phyloP scores from a whole-genome alignment of 257 asterid genomes.

The Nicotiana tabacum region DNA sequence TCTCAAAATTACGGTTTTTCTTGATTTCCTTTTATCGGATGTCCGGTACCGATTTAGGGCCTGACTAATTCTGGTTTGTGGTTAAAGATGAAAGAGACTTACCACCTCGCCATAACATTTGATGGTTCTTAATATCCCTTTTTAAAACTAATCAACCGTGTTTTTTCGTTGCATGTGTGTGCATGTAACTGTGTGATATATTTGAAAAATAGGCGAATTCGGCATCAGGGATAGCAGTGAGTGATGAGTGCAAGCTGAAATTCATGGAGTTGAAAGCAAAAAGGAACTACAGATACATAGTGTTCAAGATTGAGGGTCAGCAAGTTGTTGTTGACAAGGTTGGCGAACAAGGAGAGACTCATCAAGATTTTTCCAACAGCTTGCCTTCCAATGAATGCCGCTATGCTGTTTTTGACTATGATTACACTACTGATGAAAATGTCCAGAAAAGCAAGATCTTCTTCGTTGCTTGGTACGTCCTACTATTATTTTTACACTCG shows the following conservation, averaged over 20 bases:
- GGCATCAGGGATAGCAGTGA: constrained; percentile 60
- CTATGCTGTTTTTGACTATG: constrained; percentile 58
- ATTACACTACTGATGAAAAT: constrained; percentile 62
- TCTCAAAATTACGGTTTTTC: no score
- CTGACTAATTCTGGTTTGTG: no score
- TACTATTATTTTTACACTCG: no score
- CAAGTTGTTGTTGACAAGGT: constrained; percentile 52
- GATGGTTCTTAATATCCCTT: no score
- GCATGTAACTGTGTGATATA: not conserved
- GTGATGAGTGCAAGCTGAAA: constrained; percentile 64
- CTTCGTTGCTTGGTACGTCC: constrained; percentile 52
- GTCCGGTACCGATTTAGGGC: no score
- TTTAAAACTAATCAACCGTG: no score
- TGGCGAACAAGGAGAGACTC: constrained; percentile 38
- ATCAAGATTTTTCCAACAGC: constrained; percentile 44
- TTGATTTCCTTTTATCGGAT: no score
- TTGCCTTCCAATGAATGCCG: constrained; percentile 59
- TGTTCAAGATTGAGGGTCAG: constrained; percentile 58
- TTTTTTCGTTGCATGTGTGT: not conserved
- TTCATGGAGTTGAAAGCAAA: constrained; percentile 64
- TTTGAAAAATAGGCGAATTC: constrained; percentile 46
- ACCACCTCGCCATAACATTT: no score
- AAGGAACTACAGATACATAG: constrained; percentile 48
- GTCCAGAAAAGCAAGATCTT: constrained; percentile 70
- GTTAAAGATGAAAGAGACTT: no score